A percentile compares a stretch with the other conserved stretches of the same genome.
These are phyloP conservation scores for Aspergillus campestris DNA, from an alignment of 495 filamentous ascomycete genomes.

Conservation along the genomic window DNA sequence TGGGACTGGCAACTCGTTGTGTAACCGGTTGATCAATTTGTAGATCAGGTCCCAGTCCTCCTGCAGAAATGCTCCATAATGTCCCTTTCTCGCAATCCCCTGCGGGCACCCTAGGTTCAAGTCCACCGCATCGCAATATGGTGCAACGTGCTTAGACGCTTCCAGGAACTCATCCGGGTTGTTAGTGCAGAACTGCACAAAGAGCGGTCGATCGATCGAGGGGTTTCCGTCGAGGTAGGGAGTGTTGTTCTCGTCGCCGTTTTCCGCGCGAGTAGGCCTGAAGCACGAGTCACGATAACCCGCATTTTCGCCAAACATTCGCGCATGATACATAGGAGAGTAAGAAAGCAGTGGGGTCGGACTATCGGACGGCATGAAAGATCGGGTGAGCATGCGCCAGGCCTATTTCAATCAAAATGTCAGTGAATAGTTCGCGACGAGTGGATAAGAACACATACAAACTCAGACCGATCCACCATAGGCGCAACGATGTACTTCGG, in stretches of 20 bases:
- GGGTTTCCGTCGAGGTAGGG: conserved; percentile 80
- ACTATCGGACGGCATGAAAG: conserved; percentile 63
- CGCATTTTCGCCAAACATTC: conserved; percentile 65
- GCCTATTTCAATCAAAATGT: conserved; percentile 47
- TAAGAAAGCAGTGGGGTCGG: conserved; percentile 63
- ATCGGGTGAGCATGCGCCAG: conserved; percentile 90
- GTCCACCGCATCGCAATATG: conserved; percentile 91
- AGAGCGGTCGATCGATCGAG: conserved; percentile 70
- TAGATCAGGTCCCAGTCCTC: conserved; percentile 83
- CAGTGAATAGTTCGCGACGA: background rate
- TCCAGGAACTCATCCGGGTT: conserved; percentile 65
- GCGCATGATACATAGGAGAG: conserved; percentile 91
- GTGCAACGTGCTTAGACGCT: conserved; percentile 66
- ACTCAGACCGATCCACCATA: conserved; percentile 98
- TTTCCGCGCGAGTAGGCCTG: conserved; percentile 50
- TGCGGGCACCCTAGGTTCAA: conserved; percentile 98
- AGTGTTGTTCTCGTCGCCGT: conserved; percentile 23
- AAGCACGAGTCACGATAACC: conserved; percentile 72
- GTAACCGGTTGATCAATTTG: conserved; percentile 67
- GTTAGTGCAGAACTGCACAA: conserved; percentile 97
- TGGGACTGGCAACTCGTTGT: conserved; percentile 62
- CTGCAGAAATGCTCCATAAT: conserved; percentile 91
- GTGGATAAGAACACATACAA: conserved; percentile 49
- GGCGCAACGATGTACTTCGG: conserved; percentile 87
- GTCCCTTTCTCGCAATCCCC: conserved; percentile 81